Evolutionary conservation across 2,329 filamentous ascomycete species (phyloP), one percentile per base, ranked within the genome.

Genomic region (Berkeleyomyces rouxiae): DNA sequence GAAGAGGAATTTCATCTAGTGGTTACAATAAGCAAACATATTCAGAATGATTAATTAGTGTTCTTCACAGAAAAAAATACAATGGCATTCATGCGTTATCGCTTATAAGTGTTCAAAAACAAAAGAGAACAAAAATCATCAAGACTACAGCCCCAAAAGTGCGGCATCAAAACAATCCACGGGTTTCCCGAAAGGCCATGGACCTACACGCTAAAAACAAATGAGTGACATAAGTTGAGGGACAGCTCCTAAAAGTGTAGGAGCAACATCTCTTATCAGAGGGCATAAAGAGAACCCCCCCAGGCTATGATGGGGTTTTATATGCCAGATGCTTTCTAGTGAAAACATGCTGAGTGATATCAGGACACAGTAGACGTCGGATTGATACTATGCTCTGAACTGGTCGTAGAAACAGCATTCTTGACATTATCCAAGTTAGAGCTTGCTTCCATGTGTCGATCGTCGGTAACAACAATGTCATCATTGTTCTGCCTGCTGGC

Each of bases 401-500:
- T 59, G 33, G 58, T 46, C 33, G 42, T 46, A 7, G 23, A 43
- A 11, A 59, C 58, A 9, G 40, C 36, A 23, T 43, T 36, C 16
- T 59, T 59, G 9, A 9, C 44, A 36, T n/a, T 23, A 46, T 58
- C 51, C 43, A 47, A 58, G 23, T 44, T 39, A 11, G 44, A 59
- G 36, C 49, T 55, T n/a, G 49, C 49, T 16, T 33, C 58, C 16
- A 53, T 40, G 55, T 64, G 59, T 37, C 62, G 59, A n/a, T 47
- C 47, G 44, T 64, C 59, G 10, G 61, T 60, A 44, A 61, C 44
- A 23, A 47, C 40, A 9, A 59, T 60, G 7, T 40, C 42, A 23
- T 64, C 59, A 4, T 57, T 60, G 33, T 43, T 36, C 60, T 64
- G 62, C 16, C 63, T 43, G 58, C 46, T 59, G 9, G 23, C 44